These are phyloP conservation scores for Aspergillus proliferans DNA, from an alignment of 2,329 filamentous ascomycete species.

Conservation along the genomic window DNA sequence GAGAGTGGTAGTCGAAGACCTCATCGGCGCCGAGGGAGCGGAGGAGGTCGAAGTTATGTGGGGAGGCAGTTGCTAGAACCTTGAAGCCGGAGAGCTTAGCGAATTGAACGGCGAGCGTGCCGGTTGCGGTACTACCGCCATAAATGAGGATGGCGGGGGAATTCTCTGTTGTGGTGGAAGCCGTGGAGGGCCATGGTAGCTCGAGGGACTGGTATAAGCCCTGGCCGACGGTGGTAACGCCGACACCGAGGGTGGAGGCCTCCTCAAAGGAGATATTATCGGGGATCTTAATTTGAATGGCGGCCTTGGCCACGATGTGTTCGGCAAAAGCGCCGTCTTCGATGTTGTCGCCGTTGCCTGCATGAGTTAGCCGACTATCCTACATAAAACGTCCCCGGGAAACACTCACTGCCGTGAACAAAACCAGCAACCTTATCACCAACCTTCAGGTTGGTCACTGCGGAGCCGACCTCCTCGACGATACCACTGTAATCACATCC, in stretches of 20 bases:
- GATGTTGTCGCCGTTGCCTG: constrained; percentile 23
- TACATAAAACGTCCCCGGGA: too few species aligned
- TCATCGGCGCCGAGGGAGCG: constrained; percentile 21
- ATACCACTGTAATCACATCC: constrained; percentile 49
- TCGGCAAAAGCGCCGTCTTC: constrained; percentile 49
- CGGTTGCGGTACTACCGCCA: constrained; percentile 28
- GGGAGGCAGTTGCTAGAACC: constrained; percentile 23
- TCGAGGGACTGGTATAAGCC: constrained; percentile 22
- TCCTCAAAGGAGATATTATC: constrained; percentile 44
- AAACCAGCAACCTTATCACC: constrained; percentile 49
- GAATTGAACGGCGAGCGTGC: constrained; percentile 28
- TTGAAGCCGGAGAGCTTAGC: constrained; percentile 24
- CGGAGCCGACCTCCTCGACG: constrained; percentile 44
- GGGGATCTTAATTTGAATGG: constrained; percentile 41
- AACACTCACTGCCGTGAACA: constrained; percentile 33
- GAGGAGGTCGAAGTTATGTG: constrained; percentile 23
- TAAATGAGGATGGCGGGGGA: constrained; percentile 24
- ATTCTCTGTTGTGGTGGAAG: constrained; percentile 10
- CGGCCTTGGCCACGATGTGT: constrained; percentile 45
- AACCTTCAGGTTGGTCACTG: constrained; percentile 42
- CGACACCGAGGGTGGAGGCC: constrained; percentile 47
- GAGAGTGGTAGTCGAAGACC: constrained; percentile 25
- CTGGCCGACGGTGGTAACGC: constrained; percentile 46
- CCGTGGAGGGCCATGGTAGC: constrained; percentile 15
- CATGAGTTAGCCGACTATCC: too few species aligned